Evolutionary conservation across 225 moss, liverwort and hornwort species (phyloP).

Genomic region (Physcomitrium patens): DNA sequence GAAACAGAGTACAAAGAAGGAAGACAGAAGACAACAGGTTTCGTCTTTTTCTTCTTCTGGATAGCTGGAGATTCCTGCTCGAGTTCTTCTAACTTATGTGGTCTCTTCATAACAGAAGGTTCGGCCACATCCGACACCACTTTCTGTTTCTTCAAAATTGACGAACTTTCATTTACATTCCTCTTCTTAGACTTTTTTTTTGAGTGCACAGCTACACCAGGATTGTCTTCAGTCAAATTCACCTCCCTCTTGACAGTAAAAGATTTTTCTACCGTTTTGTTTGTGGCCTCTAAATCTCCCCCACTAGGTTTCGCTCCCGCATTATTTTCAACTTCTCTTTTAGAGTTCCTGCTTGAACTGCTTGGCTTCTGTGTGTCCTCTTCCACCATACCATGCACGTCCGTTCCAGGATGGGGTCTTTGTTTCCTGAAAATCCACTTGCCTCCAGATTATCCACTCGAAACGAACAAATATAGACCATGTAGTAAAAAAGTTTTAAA

Average conservation of each 20-base stretch:
- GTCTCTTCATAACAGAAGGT: slow-evolving; percentile 18
- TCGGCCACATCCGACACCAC: slow-evolving; percentile 13
- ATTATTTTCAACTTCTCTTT: slow-evolving; percentile 20
- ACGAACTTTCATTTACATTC: slow-evolving; percentile 8
- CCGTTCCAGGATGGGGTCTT: slow-evolving; percentile 14
- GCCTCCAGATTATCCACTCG: slow-evolving; percentile 1
- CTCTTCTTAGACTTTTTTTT: slow-evolving; percentile 31
- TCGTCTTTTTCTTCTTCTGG: slow-evolving; percentile 17
- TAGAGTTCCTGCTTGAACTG: too few relatives aligned
- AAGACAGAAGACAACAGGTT: not conserved
- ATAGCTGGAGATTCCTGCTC: slow-evolving; percentile 3
- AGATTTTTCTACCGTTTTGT: slow-evolving; percentile 10
- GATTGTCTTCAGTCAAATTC: slow-evolving; percentile 5
- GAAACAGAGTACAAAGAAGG: slow-evolving; percentile 20
- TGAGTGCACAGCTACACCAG: slow-evolving; percentile 9
- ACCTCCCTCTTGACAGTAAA: slow-evolving; percentile 20
- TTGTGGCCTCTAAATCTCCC: slow-evolving; percentile 24
- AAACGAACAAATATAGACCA: too few relatives aligned
- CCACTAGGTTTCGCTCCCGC: slow-evolving; percentile 37
- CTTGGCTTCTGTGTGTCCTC: slow-evolving; percentile 4
- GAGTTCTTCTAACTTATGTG: not conserved
- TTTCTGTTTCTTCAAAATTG: slow-evolving; percentile 22
- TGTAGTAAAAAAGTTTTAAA: not conserved
- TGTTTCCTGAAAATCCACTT: slow-evolving; percentile 36
- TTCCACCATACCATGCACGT: slow-evolving; percentile 15